These are phyloP conservation scores for Cryptomeria japonica DNA, from an alignment of 75 land plant species.

Conservation along the genomic window DNA sequence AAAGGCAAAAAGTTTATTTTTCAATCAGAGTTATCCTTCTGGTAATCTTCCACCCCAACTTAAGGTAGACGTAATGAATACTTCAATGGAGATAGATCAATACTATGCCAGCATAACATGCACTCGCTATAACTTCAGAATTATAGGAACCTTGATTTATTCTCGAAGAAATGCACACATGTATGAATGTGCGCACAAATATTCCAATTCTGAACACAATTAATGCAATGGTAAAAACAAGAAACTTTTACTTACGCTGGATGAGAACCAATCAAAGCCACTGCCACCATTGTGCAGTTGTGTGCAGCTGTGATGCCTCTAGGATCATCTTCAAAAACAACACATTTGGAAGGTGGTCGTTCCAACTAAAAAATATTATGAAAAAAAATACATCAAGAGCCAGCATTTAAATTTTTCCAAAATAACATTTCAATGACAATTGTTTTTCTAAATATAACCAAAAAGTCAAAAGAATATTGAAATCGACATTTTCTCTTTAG, in stretches of 20 bases:
- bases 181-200: too few species aligned
- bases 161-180: not conserved
- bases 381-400: slow-evolving; percentile 3
- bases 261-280: slow-evolving; percentile 91
- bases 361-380: slow-evolving; percentile 63
- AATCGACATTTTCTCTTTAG: not conserved
- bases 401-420: not conserved
- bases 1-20: not conserved
- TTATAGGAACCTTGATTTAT: not conserved
- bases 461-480: not conserved
- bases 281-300: slow-evolving; percentile 99
- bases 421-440: not conserved
- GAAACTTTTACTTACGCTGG: slow-evolving; percentile 70
- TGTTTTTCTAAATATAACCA: not conserved
- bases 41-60: not conserved
- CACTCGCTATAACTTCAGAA: not conserved
- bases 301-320: slow-evolving; percentile 97
- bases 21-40: not conserved
- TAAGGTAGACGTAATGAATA: not conserved
- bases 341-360: slow-evolving; percentile 90
- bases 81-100: not conserved
- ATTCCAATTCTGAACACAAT: not conserved
- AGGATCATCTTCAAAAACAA: slow-evolving; percentile 98
- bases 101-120: not conserved
- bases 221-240: not conserved